Base-by-base conservation (phyloP, 352 stramenopile genomes). In the Phytopythium boreale region DNA sequence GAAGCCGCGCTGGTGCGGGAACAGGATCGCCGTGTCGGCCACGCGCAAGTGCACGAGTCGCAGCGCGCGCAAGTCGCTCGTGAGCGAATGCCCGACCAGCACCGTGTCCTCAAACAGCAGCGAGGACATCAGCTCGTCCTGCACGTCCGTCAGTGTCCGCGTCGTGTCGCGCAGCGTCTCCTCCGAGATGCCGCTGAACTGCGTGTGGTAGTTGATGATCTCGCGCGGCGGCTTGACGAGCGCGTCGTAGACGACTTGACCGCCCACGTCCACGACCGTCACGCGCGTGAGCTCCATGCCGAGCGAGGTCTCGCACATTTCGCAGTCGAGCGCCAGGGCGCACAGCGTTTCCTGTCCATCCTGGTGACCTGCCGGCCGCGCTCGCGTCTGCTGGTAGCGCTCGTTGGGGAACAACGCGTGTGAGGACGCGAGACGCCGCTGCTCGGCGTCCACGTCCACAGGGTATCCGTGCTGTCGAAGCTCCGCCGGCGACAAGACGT, bases 201-300 rank as follows among this genome's bases (percentile, higher is more conserved):
- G 73, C 11, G 89, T 97, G 72, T 93, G 80, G 72, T 96, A 97
- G 68, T 96, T 93, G 64, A 96, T 83, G 64, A 97, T 94, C 12
- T 79, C 83, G 63, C 79, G 92, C 46, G 85, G 84, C 0, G 89
- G 89, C 69, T 94, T 93, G 20, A 95, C 85, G 17, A 95, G 69
- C 49, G 90, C 70, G 61, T 97, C 87, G 66, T 95, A 94, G 17
- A 95, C 82, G n/a, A 90, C 73, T 8, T 55, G 34, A 2, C 81
- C 74, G 11, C 74, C 50, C 12, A 77, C 68, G 41, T 95, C 73
- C 8, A 95, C 84, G 4, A 95, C 74, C 1, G 89, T 96, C 43
- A 94, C 74, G 26, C 89, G 86, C 51, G 89, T 95, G 20, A 96
- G 71, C 64, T 94, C 86, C 71, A 87, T 85, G 27, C 89, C 89